These are phyloP conservation scores for Diplodia corticola DNA, from an alignment of 2,329 filamentous ascomycete genomes.

Conservation along the genomic window DNA sequence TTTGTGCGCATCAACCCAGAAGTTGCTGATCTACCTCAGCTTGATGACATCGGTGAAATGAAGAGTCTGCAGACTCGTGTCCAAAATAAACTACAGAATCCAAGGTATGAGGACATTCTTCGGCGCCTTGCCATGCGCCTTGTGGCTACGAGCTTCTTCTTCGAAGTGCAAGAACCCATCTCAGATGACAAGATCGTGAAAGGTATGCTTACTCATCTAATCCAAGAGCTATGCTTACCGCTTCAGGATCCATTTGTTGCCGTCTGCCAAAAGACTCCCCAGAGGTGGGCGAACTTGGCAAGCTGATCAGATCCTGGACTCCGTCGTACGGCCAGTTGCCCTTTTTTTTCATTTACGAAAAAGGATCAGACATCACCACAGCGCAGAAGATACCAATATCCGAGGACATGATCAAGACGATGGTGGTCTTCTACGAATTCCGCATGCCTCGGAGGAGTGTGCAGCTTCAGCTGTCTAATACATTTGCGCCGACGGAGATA, in stretches of 20 bases:
- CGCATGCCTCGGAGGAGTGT: not conserved
- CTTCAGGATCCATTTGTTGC: constrained; percentile 26
- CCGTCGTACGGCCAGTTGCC: not conserved
- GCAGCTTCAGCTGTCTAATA: not conserved
- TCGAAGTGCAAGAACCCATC: constrained; percentile 21
- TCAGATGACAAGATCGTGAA: not conserved
- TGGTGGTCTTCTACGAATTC: not conserved
- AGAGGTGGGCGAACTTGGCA: constrained; percentile 24
- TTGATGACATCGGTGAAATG: constrained; percentile 23
- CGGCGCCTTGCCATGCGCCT: constrained; percentile 25
- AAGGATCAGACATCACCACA: not conserved
- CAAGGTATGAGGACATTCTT: constrained; percentile 18
- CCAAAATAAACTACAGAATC: not conserved
- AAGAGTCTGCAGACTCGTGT: constrained; percentile 8
- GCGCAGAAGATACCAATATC: not conserved
- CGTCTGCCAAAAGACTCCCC: constrained; percentile 22
- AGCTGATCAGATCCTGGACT: constrained; percentile 18
- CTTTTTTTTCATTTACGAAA: constrained; percentile 23
- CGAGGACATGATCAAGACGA: not conserved
- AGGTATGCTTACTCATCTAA: not conserved
- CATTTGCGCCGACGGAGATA: not conserved
- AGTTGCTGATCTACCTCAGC: constrained; percentile 15
- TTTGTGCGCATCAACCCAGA: constrained; percentile 27
- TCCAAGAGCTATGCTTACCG: not conserved
- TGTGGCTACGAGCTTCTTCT: constrained; percentile 30